A percentile compares a stretch with the other conserved stretches of the same genome.
phyloP scores from a whole-genome alignment of 2,329 filamentous ascomycete species.

The Fusarium sp. region DNA sequence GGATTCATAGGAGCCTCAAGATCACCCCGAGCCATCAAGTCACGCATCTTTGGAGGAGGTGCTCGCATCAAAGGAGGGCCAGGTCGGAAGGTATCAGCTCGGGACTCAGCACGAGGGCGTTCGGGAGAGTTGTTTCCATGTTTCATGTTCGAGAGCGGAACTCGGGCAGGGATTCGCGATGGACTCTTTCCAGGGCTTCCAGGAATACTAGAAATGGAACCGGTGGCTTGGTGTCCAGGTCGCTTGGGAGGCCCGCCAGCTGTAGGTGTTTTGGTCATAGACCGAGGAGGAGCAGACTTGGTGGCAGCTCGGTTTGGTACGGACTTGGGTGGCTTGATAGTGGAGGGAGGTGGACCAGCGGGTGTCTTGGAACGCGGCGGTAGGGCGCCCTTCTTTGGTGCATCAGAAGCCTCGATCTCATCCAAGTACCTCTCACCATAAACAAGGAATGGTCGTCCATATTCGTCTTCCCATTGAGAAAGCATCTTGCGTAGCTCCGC shows the following conservation, averaged over 20 bases:
- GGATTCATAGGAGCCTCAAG: conserved; percentile 63
- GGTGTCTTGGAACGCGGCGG: conserved; percentile 77
- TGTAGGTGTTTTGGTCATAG: conserved; percentile 68
- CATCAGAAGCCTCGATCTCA: conserved; percentile 74
- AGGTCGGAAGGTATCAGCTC: conserved; percentile 62
- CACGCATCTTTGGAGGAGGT: conserved; percentile 93
- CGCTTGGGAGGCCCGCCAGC: conserved; percentile 52
- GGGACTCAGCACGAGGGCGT: conserved; percentile 63
- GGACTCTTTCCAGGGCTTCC: conserved; percentile 53
- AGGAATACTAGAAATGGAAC: conserved; percentile 41
- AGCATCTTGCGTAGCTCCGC: conserved; percentile 85
- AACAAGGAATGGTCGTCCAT: conserved; percentile 91
- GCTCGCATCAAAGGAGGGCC: conserved; percentile 69
- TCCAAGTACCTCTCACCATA: conserved; percentile 94
- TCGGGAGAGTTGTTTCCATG: conserved; percentile 86
- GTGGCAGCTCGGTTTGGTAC: conserved; percentile 44
- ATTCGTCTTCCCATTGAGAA: conserved; percentile 92
- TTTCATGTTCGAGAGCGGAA: conserved; percentile 76
- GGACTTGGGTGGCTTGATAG: conserved; percentile 54
- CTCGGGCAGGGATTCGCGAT: conserved; percentile 74
- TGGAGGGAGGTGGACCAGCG: conserved; percentile 66
- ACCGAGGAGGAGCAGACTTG: conserved; percentile 54
- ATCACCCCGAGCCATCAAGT: conserved; percentile 69
- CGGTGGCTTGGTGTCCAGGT: conserved; percentile 36
- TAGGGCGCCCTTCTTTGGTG: conserved; percentile 65